These are phyloP conservation scores for Claviceps humidiphila DNA, from an alignment of 2,329 filamentous ascomycete genomes.

Conservation along the genomic window DNA sequence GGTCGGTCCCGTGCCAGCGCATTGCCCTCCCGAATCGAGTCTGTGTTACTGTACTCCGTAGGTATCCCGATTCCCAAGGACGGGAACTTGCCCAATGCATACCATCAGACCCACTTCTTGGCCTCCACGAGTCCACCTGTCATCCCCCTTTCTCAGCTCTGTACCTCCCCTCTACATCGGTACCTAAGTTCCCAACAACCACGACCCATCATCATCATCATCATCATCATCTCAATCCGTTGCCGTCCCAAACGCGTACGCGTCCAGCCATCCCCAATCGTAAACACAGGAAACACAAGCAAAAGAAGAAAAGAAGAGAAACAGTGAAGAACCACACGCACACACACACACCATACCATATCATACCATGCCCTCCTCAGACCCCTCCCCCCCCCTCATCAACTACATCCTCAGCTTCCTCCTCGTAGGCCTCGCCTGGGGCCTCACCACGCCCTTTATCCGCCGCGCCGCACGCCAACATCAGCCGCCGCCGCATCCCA, in stretches of 20 bases:
- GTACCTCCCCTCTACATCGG: not conserved
- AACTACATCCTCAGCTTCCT: conserved; percentile 85
- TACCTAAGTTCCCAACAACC: not conserved
- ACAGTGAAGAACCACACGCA: too few relatives aligned
- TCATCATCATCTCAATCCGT: not conserved
- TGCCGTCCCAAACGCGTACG: not conserved
- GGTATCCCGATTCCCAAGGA: too few relatives aligned
- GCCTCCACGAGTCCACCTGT: not conserved
- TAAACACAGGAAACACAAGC: too few relatives aligned
- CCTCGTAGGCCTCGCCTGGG: conserved; percentile 85
- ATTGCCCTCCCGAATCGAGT: too few relatives aligned
- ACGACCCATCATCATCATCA: not conserved
- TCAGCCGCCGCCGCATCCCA: conserved; percentile 45
- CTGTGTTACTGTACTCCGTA: too few relatives aligned
- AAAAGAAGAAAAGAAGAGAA: not conserved
- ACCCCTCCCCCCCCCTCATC: conserved; percentile 39
- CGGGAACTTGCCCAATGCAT: too few relatives aligned
- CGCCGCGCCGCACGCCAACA: conserved; percentile 69
- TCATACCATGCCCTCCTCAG: conserved; percentile 5
- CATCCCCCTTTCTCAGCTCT: not conserved
- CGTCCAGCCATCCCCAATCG: too few relatives aligned
- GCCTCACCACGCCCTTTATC: conserved; percentile 86
- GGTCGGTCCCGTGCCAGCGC: too few relatives aligned
- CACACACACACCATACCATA: too few relatives aligned
- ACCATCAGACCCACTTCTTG: too few relatives aligned